Percentiles rank a stretch among this genome's conserved stretches.
Conservation (phyloP, 1,139 yeast genomes). For the Trichomonascaceae sp. region DNA sequence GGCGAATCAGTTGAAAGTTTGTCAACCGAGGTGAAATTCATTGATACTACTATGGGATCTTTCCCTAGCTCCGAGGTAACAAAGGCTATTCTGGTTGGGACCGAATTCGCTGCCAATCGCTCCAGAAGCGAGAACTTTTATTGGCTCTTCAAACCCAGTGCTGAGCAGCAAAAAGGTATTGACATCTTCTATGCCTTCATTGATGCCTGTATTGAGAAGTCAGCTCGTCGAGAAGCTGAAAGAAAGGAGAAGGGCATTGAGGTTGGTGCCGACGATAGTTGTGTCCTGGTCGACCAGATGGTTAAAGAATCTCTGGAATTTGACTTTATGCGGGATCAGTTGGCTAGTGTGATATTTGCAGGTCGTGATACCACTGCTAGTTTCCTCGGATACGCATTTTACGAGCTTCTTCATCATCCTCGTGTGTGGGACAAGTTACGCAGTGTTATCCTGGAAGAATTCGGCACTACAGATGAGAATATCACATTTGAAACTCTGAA, state of each 20-base stretch:
- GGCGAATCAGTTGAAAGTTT: slow-evolving; percentile 49
- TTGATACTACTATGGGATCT: slow-evolving; percentile 19
- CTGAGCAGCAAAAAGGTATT: slow-evolving; percentile 8
- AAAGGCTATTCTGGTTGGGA: slow-evolving; percentile 12
- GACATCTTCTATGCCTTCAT: slow-evolving; percentile 29
- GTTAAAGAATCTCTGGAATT: slow-evolving; percentile 48
- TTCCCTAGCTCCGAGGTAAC: slow-evolving; percentile 2
- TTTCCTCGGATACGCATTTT: slow-evolving; percentile 43
- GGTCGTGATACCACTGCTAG: slow-evolving; percentile 59
- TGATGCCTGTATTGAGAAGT: slow-evolving; percentile 30
- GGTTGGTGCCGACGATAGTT: slow-evolving; percentile 10
- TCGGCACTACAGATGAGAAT: slow-evolving; percentile 21
- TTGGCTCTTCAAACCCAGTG: slow-evolving; percentile 6
- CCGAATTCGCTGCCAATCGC: slow-evolving; percentile 7
- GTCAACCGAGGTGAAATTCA: slow-evolving; percentile 24
- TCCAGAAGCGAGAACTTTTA: slow-evolving; percentile 12
- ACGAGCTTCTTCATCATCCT: slow-evolving; percentile 43
- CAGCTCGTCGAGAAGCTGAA: slow-evolving; percentile 19
- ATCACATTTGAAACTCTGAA: slow-evolving; percentile 46
- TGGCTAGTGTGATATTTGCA: slow-evolving; percentile 47
- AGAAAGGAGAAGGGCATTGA: slow-evolving; percentile 7
- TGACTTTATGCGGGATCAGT: slow-evolving; percentile 45
- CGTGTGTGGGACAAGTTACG: slow-evolving; percentile 38
- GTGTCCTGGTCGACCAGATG: slow-evolving; percentile 47
- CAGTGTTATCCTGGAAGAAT: slow-evolving; percentile 32